These are phyloP conservation scores for Chrysochromulina parva DNA, from an alignment of 78 protist species.

Conservation along the genomic window DNA sequence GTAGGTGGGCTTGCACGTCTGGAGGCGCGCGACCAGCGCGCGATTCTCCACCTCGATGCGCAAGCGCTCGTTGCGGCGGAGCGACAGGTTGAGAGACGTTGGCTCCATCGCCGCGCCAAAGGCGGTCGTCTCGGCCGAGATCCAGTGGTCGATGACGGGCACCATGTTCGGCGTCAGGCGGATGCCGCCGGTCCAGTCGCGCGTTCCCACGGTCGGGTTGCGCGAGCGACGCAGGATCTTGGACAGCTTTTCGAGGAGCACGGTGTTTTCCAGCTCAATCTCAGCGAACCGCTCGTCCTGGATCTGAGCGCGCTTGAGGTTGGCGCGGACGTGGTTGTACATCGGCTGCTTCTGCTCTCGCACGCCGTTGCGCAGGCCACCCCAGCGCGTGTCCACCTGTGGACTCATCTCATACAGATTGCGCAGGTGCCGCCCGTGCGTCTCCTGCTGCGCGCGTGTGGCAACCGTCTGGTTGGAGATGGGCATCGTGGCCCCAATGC, in stretches of 20 bases:
- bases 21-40: background rate
- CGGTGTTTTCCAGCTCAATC: background rate
- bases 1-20: background rate
- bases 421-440: background rate
- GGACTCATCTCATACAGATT: background rate
- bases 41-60: background rate
- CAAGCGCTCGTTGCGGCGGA: background rate
- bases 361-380: background rate
- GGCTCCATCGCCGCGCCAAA: background rate
- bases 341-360: background rate
- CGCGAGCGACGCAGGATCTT: background rate
- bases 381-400: background rate
- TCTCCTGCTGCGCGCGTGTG: too few relatives aligned
- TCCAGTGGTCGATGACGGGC: background rate
- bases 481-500: too few relatives aligned
- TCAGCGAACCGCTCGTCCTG: background rate
- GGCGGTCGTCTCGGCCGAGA: background rate
- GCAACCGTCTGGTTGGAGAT: too few relatives aligned
- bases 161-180: background rate
- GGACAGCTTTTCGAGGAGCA: background rate
- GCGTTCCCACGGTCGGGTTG: background rate
- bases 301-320: background rate
- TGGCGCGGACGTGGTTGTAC: background rate
- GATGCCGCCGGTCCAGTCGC: background rate
- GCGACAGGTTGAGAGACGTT: background rate